Evolutionary conservation across 1,139 yeast species (phyloP), one percentile per base, ranked within the genome.

Genomic region (Yamadazyma songkhlaensis): DNA sequence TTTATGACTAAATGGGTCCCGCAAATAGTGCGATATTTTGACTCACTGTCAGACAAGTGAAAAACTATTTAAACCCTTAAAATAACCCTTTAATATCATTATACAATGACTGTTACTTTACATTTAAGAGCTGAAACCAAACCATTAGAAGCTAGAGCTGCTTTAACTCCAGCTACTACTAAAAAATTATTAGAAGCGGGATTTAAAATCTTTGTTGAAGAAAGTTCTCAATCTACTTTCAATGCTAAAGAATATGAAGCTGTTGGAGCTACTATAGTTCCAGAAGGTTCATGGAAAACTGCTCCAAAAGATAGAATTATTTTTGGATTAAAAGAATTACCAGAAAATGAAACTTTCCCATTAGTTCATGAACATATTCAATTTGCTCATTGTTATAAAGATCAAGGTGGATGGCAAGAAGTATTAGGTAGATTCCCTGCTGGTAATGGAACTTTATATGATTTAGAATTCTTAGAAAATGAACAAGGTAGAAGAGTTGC

Each of bases 401-500:
- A 90, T 64, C 98, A 92, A 69, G 96, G 71, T 45, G 99, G 99
- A 36, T 92, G 99, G 98, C 70, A 88, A 63, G 87, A 87, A 41
- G 97, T 94, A 15, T 68, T 92, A 54, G 62, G 74, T 44, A 79
- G 98, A 62, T 92, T 89, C 72, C 95, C 95, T 39, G 82, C 77
- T 32, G 99, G 99, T 34, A 79, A 84, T 42, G 97, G 98, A 51
- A 75, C 79, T 9, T 76, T 92, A 49, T 92, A 92, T 60, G 98
- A 94, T 61, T 71, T 92, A 51, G 99, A 94, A 67, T 92, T 92
- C 59, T 74, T 94, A 59, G 95, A 87, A 62, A 88, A 92, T 59
- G 97, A 86, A 51, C 81, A 80, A 57, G 97, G 97, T 26, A 85
- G 97, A 72, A 84, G 98, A 67, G 99, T 94, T 29, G 99, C 98